A percentile compares a stretch with the other conserved stretches of the same genome.
Conservation (phyloP, 2,329 filamentous ascomycete species). For the Stachybotrys chartarum region DNA sequence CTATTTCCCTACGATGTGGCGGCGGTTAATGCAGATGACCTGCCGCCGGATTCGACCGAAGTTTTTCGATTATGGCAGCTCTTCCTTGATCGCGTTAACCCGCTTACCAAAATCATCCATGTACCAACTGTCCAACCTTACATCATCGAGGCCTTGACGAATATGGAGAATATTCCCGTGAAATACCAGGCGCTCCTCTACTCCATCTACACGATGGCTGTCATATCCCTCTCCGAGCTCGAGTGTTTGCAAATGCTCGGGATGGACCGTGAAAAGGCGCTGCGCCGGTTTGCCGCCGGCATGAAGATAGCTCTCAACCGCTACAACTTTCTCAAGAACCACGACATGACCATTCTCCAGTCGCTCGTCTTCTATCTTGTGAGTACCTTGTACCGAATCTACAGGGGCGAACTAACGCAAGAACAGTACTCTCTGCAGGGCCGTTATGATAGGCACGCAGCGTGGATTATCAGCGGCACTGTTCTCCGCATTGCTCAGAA, state of each 20-base stretch:
- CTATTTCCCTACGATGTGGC: constrained; percentile 36
- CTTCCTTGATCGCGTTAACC: constrained; percentile 68
- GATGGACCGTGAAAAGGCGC: constrained; percentile 38
- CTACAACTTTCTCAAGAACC: constrained; percentile 50
- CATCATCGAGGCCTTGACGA: constrained; percentile 54
- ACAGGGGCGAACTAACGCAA: constrained; percentile 6
- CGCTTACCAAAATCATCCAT: constrained; percentile 65
- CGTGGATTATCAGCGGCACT: constrained; percentile 54
- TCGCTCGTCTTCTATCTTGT: constrained; percentile 53
- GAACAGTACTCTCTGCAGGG: constrained; percentile 48
- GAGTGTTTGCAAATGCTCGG: constrained; percentile 50
- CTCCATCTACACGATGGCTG: constrained; percentile 56
- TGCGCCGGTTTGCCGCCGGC: constrained; percentile 44
- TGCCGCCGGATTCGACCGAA: constrained; percentile 59
- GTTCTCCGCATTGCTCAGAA: constrained; percentile 59
- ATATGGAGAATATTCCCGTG: constrained; percentile 46
- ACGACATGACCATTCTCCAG: constrained; percentile 52
- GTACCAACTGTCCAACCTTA: constrained; percentile 60
- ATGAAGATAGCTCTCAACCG: constrained; percentile 42
- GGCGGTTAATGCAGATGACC: constrained; percentile 32
- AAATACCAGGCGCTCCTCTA: constrained; percentile 57
- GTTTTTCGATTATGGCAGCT: constrained; percentile 68
- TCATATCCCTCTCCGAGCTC: constrained; percentile 44
- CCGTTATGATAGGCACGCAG: constrained; percentile 50
- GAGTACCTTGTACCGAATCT: constrained; percentile 6